phyloP scores from a whole-genome alignment of 2,329 filamentous ascomycete genomes.

The Xylariaceae sp. region DNA sequence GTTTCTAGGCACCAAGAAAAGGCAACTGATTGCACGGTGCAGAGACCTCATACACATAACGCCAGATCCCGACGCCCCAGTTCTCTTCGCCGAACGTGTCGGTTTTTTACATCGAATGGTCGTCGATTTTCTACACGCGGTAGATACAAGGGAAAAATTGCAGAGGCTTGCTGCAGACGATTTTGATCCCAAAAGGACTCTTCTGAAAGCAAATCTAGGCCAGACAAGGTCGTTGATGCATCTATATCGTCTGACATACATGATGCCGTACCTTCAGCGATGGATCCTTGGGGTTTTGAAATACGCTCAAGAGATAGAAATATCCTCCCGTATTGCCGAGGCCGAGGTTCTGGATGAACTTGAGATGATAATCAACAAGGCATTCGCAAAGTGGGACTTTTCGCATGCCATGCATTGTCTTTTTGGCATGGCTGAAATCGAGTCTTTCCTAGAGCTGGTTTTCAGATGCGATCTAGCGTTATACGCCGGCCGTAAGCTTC shows the following conservation, averaged over 20 bases:
- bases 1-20: slow-evolving; percentile 5
- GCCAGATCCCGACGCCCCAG: slow-evolving; percentile 1
- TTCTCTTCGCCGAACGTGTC: slow-evolving; percentile 1
- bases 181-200: background rate
- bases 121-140: slow-evolving; percentile 3
- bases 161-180: slow-evolving; percentile 1
- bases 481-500: too few relatives aligned
- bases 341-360: slow-evolving; percentile 5
- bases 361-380: background rate
- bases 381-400: slow-evolving; percentile 2
- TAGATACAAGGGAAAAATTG: slow-evolving; percentile 1
- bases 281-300: slow-evolving; percentile 4
- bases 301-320: slow-evolving; percentile 4
- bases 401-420: slow-evolving; percentile 2
- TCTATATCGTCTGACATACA: slow-evolving; percentile 1
- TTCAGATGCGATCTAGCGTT: slow-evolving; percentile 6
- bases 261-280: background rate
- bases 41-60: slow-evolving; percentile 6
- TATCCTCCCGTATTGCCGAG: background rate
- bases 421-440: slow-evolving; percentile 1
- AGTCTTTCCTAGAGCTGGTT: slow-evolving; percentile 1
- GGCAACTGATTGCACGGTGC: slow-evolving; percentile 7
- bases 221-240: slow-evolving; percentile 4
- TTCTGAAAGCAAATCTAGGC: background rate
- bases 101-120: slow-evolving; percentile 5